Evolutionary conservation across 192 early-diverging fungal genomes (phyloP).

Genomic region (Coemansia sp.): DNA sequence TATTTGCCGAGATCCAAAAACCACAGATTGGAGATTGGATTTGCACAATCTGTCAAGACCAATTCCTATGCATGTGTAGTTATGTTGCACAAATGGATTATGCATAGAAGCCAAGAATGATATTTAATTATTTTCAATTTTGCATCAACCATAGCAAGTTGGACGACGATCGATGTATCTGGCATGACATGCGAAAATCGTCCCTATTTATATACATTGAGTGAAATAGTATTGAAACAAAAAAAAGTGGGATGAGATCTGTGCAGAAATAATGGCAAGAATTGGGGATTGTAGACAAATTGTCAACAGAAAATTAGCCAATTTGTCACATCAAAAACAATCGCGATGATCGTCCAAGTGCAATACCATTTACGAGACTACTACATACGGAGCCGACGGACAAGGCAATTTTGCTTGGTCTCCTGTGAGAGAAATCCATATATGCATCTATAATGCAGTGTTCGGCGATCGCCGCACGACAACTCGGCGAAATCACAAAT

Average conservation of each 20-base stretch:
- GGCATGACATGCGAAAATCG: neutral
- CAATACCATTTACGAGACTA: too few species aligned
- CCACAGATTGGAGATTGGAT: too few species aligned
- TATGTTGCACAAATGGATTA: neutral
- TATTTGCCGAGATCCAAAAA: too few species aligned
- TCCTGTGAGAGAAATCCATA: neutral
- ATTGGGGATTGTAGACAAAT: neutral
- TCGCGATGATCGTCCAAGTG: too few species aligned
- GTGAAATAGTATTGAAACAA: neutral
- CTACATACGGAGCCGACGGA: neutral
- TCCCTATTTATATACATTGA: neutral
- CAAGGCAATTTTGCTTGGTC: neutral
- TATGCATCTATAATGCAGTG: neutral
- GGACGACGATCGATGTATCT: neutral
- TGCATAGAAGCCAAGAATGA: neutral
- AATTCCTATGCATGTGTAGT: too few species aligned
- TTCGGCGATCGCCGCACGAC: neutral
- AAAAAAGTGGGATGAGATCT: neutral
- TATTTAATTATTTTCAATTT: neutral
- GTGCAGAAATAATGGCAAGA: neutral
- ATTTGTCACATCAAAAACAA: neutral
- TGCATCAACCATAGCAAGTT: neutral
- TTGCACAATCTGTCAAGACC: too few species aligned
- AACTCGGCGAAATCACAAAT: neutral
- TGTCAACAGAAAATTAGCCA: neutral